Evolutionary conservation across 257 asterid species (phyloP), one percentile per base, ranked within the genome.

Genomic region (Cinchona pubescens): DNA sequence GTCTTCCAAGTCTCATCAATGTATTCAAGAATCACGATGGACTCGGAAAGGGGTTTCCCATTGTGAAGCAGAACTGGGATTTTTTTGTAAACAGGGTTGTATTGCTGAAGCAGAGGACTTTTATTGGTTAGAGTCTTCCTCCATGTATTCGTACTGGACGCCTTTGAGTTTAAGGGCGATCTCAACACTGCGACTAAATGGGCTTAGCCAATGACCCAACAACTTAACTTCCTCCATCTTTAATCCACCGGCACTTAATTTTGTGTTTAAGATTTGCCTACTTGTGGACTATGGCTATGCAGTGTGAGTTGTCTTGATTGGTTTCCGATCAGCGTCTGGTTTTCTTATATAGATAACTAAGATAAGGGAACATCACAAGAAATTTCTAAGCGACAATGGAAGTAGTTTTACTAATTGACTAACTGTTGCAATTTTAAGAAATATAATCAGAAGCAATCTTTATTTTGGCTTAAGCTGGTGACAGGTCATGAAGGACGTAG

Each of bases 151-250:
- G 48, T 87, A 86, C 29, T 77, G 78, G 9, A 84, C 67, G 29
- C 92, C 87, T 78, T 87, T 86, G 2, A 87, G 43, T 38, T 83
- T 79, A 15, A 89, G 76, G 32, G 80, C 90, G 51, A 83, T 58
- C 76, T 83, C 85, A 46, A 84, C 84, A 69, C 90, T 83, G 69
- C 23, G 2, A 75, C 83, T 82, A 46, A 72, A 85, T 32, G 89
- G 85, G 75, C 92, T 87, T 64, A 2, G 65, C 82, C 77, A 78
- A 6, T 34, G 0, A 58, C 96, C 91, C 0, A 86, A 74, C 30
- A 90, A 19, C 73, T 89, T 81, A 79, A 89, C 85, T 70, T 81
- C 80, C 38, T 38, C 87, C 93, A 88, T 87, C 32, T 49, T 62
- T 46, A 25, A 37, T 38, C 30, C 4, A 34, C 25, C 23, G 4